Evolutionary conservation across 345 rosid species (phyloP), one percentile per base, ranked within the genome.

Genomic region (Populus pruinosa): DNA sequence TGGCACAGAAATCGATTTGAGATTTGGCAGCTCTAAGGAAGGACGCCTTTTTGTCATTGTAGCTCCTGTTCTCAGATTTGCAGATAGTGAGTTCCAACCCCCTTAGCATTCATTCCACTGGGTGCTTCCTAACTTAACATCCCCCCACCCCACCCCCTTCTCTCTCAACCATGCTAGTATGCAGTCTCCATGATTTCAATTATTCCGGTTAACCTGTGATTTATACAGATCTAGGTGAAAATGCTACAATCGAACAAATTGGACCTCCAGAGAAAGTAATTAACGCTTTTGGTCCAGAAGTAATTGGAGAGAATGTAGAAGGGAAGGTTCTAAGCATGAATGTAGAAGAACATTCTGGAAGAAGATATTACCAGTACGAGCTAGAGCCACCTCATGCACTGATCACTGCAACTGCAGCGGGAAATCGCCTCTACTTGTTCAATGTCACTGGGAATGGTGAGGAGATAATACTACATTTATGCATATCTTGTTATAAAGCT

Each of bases 351-450:
- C 92, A 91, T 68, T 86, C 84, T 0, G 98, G 98, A 78, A 88
- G 97, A 76, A 87, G 74, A 67, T 93, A 94, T 77, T 93, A 94
- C 87, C 97, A 86, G 78, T 94, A 75, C 53, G 97, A 94, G 84
- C 79, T 94, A 86, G 98, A 94, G 88, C 97, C 98, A 2, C 98
- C 98, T 63, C 97, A 94, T 81, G 91, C 70, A 21, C 87, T 94
- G 74, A 93, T 94, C 78, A 94, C 95, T 0, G 98, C 98, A 83
- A 93, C 98, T 47, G 98, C 98, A 36, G 98, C 97, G 0, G 98
- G 98, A 50, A 94, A 93, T 82, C 97, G 98, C 13, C 86, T 94
- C 68, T 94, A 93, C 87, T 80, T 94, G 83, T 94, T 94, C 76
- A 84, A 70, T 70, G 89, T 94, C 67, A 93, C 91, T 0, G 97